Conservation (phyloP, 768 basidiomycete species). For the Pisolithus orientalis region DNA sequence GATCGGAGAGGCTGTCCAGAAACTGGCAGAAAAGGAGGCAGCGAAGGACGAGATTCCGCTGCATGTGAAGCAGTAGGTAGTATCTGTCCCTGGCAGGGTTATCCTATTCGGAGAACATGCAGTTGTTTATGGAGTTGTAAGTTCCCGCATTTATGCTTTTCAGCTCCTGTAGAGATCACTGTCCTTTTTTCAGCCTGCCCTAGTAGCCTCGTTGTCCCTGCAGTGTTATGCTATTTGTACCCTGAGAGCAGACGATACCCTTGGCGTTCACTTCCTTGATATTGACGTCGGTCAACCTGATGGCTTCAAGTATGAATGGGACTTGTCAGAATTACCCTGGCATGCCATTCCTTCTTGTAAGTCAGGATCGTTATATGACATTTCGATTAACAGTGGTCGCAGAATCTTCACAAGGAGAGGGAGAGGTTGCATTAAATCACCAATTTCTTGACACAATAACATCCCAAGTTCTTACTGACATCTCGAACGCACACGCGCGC, state of each 20-base stretch:
- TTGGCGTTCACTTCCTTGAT: constrained; percentile 64
- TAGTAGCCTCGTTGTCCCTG: constrained; percentile 92
- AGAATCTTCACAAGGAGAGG: neutral
- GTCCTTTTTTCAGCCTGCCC: constrained; percentile 59
- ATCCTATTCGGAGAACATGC: constrained; percentile 99
- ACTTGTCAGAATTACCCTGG: constrained; percentile 75
- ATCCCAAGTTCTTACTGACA: constrained; percentile 28
- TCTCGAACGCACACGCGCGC: constrained; percentile 31
- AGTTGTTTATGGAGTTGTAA: constrained; percentile 92
- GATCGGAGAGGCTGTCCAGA: constrained; percentile 61
- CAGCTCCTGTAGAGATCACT: neutral
- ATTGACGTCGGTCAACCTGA: constrained; percentile 36
- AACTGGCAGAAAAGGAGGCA: constrained; percentile 40
- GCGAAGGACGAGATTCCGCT: constrained; percentile 10
- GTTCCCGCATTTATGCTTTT: constrained; percentile 27
- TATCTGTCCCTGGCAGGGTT: constrained; percentile 95
- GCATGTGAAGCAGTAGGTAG: constrained; percentile 62
- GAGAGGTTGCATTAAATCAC: constrained; percentile 52
- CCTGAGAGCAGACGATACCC: constrained; percentile 68
- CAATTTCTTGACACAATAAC: constrained; percentile 69
- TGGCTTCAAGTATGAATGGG: constrained; percentile 76
- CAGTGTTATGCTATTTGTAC: constrained; percentile 87
- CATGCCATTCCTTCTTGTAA: constrained; percentile 50
- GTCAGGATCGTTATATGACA: constrained; percentile 35
- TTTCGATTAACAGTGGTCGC: neutral